Evolutionary conservation across 2,329 filamentous ascomycete genomes (phyloP).

Genomic region (Phialemonium atrogriseum): DNA sequence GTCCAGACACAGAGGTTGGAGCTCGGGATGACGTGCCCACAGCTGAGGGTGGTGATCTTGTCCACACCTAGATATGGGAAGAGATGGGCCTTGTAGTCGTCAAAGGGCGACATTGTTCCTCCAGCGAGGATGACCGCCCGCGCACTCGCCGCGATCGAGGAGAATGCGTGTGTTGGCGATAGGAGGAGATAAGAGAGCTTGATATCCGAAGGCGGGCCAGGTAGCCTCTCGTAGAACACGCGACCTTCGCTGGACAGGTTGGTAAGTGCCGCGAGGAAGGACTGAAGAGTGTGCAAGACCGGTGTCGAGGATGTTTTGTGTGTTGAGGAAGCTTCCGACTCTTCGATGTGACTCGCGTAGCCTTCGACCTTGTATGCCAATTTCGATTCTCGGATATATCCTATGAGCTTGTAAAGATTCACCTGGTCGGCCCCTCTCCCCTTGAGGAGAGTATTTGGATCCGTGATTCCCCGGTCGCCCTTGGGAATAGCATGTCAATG

Average conservation of each 20-base stretch:
- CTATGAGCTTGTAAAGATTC: constrained; percentile 80
- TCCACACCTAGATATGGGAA: constrained; percentile 63
- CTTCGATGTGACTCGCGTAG: constrained; percentile 60
- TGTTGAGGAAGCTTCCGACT: constrained; percentile 22
- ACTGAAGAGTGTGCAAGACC: constrained; percentile 45
- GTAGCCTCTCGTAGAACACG: constrained; percentile 51
- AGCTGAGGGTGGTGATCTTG: constrained; percentile 75
- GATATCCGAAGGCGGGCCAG: constrained; percentile 33
- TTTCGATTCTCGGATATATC: constrained; percentile 86
- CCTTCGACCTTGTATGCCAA: constrained; percentile 91
- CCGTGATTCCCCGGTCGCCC: constrained; percentile 56
- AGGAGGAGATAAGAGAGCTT: constrained; percentile 78
- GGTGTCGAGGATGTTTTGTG: constrained; percentile 47
- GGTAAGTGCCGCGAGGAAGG: constrained; percentile 71
- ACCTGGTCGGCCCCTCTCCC: constrained; percentile 91
- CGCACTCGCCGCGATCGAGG: constrained; percentile 75
- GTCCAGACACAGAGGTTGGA: constrained; percentile 75
- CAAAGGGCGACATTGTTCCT: constrained; percentile 95
- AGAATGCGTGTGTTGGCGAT: constrained; percentile 86
- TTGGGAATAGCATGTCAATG: constrained; percentile 14
- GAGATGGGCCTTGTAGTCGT: constrained; percentile 78
- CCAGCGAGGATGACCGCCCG: constrained; percentile 85
- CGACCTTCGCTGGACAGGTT: constrained; percentile 70
- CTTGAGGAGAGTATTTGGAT: constrained; percentile 63
- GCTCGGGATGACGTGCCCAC: constrained; percentile 84